These are phyloP conservation scores for Suhomyces ambrosiae DNA, from an alignment of 1,139 yeast species.

Conservation along the genomic window DNA sequence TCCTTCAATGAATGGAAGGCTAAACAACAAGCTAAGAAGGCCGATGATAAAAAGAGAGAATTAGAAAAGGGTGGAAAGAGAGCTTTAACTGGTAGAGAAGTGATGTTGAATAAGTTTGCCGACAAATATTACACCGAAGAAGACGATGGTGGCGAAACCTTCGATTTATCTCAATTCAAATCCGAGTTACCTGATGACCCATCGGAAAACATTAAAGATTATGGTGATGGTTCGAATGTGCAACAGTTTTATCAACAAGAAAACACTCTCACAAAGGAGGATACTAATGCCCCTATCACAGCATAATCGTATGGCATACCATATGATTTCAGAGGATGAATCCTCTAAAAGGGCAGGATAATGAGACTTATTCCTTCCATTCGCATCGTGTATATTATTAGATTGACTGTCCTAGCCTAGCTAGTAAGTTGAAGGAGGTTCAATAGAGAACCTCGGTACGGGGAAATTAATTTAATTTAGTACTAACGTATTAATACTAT, in stretches of 20 bases:
- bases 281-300: conserved; percentile 4
- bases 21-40: conserved; percentile 62
- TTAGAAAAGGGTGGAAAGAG: conserved; percentile 49
- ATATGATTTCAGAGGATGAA: conserved; percentile 2
- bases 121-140: conserved; percentile 61
- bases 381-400: conserved; percentile 9
- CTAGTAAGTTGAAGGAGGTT: conserved; percentile 2
- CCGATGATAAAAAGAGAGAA: conserved; percentile 55
- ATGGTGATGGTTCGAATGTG: conserved; percentile 51
- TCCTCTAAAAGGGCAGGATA: too few species aligned
- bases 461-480: too few species aligned
- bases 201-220: conserved; percentile 51
- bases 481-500: not conserved
- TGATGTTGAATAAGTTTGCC: conserved; percentile 71
- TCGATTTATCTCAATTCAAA: conserved; percentile 71
- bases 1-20: conserved; percentile 85
- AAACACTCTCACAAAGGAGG: conserved; percentile 8
- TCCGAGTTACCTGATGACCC: conserved; percentile 46
- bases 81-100: conserved; percentile 75
- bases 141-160: conserved; percentile 56
- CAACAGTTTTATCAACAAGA: conserved; percentile 27
- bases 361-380: not conserved
- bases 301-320: conserved; percentile 4
- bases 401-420: not conserved
- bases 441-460: not conserved